These are phyloP conservation scores for Nematodospora valgi DNA, from an alignment of 805 yeast genomes.

Conservation along the genomic window DNA sequence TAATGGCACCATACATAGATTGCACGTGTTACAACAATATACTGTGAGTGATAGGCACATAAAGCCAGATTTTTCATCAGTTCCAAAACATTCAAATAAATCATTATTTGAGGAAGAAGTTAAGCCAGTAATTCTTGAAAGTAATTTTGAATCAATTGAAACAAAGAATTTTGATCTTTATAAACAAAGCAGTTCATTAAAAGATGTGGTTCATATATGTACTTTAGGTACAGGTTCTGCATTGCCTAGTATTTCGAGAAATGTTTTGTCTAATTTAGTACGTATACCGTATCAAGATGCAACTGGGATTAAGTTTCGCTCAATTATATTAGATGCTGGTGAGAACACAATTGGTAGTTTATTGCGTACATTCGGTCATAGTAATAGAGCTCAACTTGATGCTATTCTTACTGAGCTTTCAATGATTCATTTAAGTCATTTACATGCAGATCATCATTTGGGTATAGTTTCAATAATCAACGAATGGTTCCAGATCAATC, in stretches of 20 bases:
- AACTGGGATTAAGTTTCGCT: constrained; percentile 27
- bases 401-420: constrained; percentile 57
- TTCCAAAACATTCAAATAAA: constrained; percentile 24
- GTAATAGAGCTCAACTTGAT: constrained; percentile 30
- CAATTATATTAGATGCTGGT: constrained; percentile 86
- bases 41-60: constrained; percentile 22
- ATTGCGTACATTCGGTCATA: constrained; percentile 54
- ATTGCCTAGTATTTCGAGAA: constrained; percentile 77
- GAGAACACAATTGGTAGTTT: constrained; percentile 83
- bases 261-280: constrained; percentile 77
- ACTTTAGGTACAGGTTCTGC: constrained; percentile 95
- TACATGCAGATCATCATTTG: constrained; percentile 96
- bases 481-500: constrained; percentile 57
- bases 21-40: constrained; percentile 32
- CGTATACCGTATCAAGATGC: constrained; percentile 54
- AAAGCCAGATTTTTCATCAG: constrained; percentile 15
- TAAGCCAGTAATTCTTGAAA: constrained; percentile 13
- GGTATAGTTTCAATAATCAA: constrained; percentile 71
- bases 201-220: constrained; percentile 59
- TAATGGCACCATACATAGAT: constrained; percentile 12
- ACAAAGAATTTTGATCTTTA: constrained; percentile 12
- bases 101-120: constrained; percentile 29
- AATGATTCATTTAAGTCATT: constrained; percentile 73
- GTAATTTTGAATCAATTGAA: constrained; percentile 1
- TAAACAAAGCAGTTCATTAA: constrained; percentile 23